phyloP scores from a whole-genome alignment of 805 yeast genomes.

The Tetrapisispora namnaoensis region DNA sequence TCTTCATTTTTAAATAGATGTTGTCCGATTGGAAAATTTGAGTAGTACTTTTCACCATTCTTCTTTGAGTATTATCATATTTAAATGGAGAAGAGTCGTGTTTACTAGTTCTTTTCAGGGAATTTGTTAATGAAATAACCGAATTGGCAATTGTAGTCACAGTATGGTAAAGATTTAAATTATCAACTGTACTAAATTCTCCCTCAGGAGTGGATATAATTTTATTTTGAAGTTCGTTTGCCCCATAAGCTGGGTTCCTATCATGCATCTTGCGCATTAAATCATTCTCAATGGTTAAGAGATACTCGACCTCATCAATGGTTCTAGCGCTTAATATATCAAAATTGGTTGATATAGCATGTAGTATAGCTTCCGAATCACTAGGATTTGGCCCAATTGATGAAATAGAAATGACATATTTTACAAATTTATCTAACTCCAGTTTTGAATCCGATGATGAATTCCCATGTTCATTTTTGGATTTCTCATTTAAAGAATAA shows the following conservation, averaged over 20 bases:
- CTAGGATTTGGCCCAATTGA: conserved; percentile 16
- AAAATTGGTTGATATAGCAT: conserved; percentile 30
- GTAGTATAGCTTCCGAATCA: conserved; percentile 8
- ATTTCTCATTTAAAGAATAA: not conserved
- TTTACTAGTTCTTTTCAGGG: conserved; percentile 11
- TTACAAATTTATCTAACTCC: conserved; percentile 31
- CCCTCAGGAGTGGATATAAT: conserved; percentile 1
- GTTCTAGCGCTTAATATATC: conserved; percentile 65
- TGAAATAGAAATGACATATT: conserved; percentile 30
- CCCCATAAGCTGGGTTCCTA: not conserved
- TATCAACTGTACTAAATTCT: conserved; percentile 27
- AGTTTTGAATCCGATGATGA: conserved; percentile 9
- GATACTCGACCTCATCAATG: conserved; percentile 53
- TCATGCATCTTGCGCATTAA: conserved; percentile 12
- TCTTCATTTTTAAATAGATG: not conserved
- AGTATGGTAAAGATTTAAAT: conserved; percentile 27
- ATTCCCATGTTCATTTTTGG: not conserved
- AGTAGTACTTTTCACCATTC: conserved; percentile 18
- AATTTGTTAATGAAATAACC: conserved; percentile 26
- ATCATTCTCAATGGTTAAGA: conserved; percentile 40
- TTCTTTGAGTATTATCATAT: conserved; percentile 14
- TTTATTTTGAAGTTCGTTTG: not conserved
- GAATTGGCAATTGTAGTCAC: conserved; percentile 28
- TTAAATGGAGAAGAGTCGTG: conserved; percentile 16
- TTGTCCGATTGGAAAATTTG: conserved; percentile 7